phyloP scores from a whole-genome alignment of 2,329 filamentous ascomycete species.

The Fusarium heterosporum region DNA sequence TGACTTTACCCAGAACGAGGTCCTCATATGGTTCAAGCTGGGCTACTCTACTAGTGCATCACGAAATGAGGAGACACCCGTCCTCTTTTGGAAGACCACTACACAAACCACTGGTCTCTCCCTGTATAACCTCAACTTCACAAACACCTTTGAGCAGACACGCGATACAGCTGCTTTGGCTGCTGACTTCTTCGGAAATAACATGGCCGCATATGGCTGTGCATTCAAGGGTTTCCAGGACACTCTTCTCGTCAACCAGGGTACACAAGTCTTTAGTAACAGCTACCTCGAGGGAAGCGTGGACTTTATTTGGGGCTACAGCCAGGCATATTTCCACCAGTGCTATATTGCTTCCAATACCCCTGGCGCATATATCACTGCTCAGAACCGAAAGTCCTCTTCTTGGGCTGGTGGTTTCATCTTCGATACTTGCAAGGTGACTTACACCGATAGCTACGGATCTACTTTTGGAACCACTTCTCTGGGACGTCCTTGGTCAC shows the following conservation, averaged over 20 bases:
- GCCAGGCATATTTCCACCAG: slow-evolving; percentile 53
- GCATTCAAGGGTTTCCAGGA: slow-evolving; percentile 62
- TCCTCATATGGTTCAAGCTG: slow-evolving; percentile 36
- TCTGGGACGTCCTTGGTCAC: slow-evolving; percentile 60
- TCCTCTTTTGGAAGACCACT: slow-evolving; percentile 60
- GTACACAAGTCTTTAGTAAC: slow-evolving; percentile 60
- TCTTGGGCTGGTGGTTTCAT: slow-evolving; percentile 50
- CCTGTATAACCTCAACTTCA: slow-evolving; percentile 70
- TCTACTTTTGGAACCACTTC: slow-evolving; percentile 54
- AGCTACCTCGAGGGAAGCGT: slow-evolving; percentile 50
- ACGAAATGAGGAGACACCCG: slow-evolving; percentile 57
- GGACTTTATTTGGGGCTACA: slow-evolving; percentile 48
- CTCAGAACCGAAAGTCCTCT: slow-evolving; percentile 48
- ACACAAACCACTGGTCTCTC: slow-evolving; percentile 59
- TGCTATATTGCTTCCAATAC: slow-evolving; percentile 55
- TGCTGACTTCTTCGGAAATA: slow-evolving; percentile 50
- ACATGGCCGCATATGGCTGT: slow-evolving; percentile 55
- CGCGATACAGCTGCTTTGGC: slow-evolving; percentile 57
- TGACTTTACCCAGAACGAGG: slow-evolving; percentile 40
- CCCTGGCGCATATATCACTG: slow-evolving; percentile 48
- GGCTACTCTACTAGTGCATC: slow-evolving; percentile 52
- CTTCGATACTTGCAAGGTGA: slow-evolving; percentile 49
- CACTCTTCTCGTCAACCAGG: slow-evolving; percentile 60
- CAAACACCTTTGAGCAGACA: slow-evolving; percentile 59
- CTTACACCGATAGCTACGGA: slow-evolving; percentile 45